Conservation (phyloP, 2,329 filamentous ascomycete genomes). For the Xylaria sp. region DNA sequence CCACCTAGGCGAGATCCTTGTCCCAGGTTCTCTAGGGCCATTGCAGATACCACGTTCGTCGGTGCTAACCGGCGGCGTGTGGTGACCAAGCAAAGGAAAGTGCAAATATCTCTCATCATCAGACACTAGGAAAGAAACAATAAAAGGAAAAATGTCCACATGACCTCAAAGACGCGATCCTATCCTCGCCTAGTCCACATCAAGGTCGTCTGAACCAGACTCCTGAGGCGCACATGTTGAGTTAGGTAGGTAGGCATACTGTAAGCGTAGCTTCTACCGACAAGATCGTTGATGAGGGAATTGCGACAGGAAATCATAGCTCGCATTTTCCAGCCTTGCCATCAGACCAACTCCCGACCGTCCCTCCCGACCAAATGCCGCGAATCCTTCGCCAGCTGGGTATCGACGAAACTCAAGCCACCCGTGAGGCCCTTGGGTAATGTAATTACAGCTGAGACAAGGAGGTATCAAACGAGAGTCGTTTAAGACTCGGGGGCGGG, state of each 20-base stretch:
- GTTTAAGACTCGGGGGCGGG: conserved; percentile 66
- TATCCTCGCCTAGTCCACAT: conserved; percentile 44
- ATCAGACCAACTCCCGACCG: conserved; percentile 49
- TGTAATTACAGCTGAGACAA: conserved; percentile 52
- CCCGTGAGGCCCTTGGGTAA: conserved; percentile 41
- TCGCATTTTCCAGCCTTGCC: conserved; percentile 49
- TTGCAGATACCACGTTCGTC: conserved; percentile 29
- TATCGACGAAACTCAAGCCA: conserved; percentile 46
- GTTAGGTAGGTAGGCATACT: conserved; percentile 45
- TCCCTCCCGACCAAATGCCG: conserved; percentile 48
- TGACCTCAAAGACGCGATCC: conserved; percentile 43
- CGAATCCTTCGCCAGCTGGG: conserved; percentile 48
- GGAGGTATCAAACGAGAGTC: conserved; percentile 49
- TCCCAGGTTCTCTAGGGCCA: conserved; percentile 24
- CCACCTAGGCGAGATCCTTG: conserved; percentile 30
- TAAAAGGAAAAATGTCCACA: conserved; percentile 45
- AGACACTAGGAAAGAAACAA: conserved; percentile 45
- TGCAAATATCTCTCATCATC: conserved; percentile 47
- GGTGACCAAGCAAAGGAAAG: conserved; percentile 47
- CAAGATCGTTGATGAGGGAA: conserved; percentile 42
- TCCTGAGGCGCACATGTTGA: conserved; percentile 41
- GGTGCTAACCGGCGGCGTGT: conserved; percentile 34
- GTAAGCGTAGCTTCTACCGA: conserved; percentile 44
- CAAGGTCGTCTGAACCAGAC: conserved; percentile 41
- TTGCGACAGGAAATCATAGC: conserved; percentile 45